A percentile compares a stretch with the other conserved stretches of the same genome.
Conservation (phyloP, 495 filamentous ascomycete species). For the Cercophora newfieldiana region DNA sequence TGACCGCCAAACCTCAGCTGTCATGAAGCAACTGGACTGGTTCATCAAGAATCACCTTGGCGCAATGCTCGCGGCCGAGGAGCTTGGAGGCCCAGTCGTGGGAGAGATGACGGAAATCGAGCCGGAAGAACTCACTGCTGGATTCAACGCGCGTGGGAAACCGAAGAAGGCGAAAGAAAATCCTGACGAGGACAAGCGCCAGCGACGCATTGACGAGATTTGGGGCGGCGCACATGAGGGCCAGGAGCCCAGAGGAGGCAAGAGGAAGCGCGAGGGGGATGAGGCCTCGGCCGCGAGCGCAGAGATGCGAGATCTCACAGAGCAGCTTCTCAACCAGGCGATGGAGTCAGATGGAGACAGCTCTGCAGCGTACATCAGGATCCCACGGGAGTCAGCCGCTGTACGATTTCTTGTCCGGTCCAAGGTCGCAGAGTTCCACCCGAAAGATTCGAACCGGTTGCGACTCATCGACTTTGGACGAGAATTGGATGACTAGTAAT, state of each 20-base stretch:
- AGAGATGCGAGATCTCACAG: constrained; percentile 67
- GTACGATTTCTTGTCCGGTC: constrained; percentile 80
- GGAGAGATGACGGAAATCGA: constrained; percentile 70
- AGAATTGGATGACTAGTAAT: constrained; percentile 62
- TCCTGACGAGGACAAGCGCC: constrained; percentile 50
- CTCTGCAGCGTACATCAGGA: constrained; percentile 62
- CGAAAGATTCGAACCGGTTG: constrained; percentile 72
- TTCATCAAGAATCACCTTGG: constrained; percentile 76
- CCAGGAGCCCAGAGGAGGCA: constrained; percentile 27
- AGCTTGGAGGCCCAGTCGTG: constrained; percentile 80
- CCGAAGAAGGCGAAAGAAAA: constrained; percentile 59
- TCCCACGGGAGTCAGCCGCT: constrained; percentile 75
- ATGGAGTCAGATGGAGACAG: constrained; percentile 59
- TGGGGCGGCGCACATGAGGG: constrained; percentile 50
- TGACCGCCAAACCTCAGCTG: constrained; percentile 53
- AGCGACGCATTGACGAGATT: constrained; percentile 74
- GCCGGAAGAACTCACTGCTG: constrained; percentile 56
- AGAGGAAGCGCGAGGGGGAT: constrained; percentile 41
- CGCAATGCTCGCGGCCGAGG: constrained; percentile 81
- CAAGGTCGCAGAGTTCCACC: constrained; percentile 84
- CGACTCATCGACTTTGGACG: constrained; percentile 83
- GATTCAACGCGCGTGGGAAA: constrained; percentile 72
- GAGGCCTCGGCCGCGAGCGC: constrained; percentile 65
- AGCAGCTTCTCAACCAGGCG: constrained; percentile 60
- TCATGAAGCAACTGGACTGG: constrained; percentile 64